Percentiles rank a stretch among this genome's conserved stretches.
phyloP scores from a whole-genome alignment of 2,329 filamentous ascomycete species.

The Cordyceps militaris region DNA sequence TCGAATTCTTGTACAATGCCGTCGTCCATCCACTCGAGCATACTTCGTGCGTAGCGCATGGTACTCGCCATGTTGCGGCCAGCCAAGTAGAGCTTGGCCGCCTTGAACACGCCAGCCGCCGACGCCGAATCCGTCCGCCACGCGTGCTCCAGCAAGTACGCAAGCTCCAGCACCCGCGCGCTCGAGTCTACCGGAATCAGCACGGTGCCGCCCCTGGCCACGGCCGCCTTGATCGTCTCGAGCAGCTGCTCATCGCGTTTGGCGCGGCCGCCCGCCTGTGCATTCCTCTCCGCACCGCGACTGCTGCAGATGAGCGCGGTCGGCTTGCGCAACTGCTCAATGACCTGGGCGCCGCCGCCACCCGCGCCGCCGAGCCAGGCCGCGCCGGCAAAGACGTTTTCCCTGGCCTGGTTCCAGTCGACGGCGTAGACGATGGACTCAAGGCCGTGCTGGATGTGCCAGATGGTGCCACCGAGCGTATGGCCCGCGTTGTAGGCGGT shows the following conservation, averaged over 20 bases:
- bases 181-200: conserved; percentile 93
- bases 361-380: conserved; percentile 85
- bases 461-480: conserved; percentile 93
- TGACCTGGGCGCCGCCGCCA: conserved; percentile 77
- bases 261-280: conserved; percentile 63
- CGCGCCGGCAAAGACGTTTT: conserved; percentile 89
- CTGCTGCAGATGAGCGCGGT: conserved; percentile 92
- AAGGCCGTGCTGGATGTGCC: conserved; percentile 94
- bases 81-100: conserved; percentile 68
- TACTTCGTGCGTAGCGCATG: conserved; percentile 84
- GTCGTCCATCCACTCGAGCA: conserved; percentile 99
- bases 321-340: conserved; percentile 86
- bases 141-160: conserved; percentile 85
- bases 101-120: conserved; percentile 43
- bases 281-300: conserved; percentile 64
- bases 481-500: conserved; percentile 97
- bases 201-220: conserved; percentile 79
- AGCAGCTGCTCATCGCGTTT: conserved; percentile 82
- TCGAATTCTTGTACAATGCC: conserved; percentile 90
- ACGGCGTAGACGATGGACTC: conserved; percentile 97
- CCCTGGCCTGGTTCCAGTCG: conserved; percentile 96
- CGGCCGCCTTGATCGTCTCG: conserved; percentile 70
- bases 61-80: conserved; percentile 82
- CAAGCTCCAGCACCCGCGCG: conserved; percentile 84
- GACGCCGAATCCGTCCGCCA: conserved; percentile 64